Conservation (phyloP, 2,329 filamentous ascomycete genomes). For the Colletotrichum sp. region DNA sequence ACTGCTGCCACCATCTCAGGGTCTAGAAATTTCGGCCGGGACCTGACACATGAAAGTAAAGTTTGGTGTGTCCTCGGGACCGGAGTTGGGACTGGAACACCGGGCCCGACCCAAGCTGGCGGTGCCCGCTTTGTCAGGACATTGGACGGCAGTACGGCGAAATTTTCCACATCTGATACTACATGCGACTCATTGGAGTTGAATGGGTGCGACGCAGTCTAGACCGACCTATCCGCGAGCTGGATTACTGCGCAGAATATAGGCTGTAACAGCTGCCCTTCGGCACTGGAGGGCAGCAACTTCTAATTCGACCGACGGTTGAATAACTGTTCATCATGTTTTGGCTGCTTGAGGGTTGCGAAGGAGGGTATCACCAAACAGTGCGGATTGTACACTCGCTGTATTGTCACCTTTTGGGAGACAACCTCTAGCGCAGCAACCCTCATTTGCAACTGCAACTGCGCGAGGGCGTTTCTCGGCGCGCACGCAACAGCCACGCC, state of each 20-base stretch:
- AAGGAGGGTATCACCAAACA: background rate
- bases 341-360: background rate
- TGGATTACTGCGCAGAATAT: background rate
- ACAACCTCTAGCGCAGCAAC: background rate
- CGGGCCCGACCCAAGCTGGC: background rate
- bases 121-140: background rate
- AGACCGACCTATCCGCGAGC: background rate
- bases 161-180: background rate
- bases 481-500: rapidly evolving
- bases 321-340: background rate
- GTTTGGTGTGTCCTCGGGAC: background rate
- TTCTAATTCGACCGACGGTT: background rate
- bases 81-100: background rate
- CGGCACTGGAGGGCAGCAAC: background rate
- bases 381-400: rapidly evolving
- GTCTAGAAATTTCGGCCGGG: background rate
- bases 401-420: rapidly evolving
- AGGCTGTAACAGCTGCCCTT: background rate
- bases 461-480: rapidly evolving
- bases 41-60: background rate
- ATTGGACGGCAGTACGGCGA: background rate
- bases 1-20: background rate
- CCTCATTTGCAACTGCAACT: background rate
- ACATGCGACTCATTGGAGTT: background rate
- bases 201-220: background rate